Evolutionary conservation across 305 asterid genomes (phyloP).

Genomic region (Plantago rigida): DNA sequence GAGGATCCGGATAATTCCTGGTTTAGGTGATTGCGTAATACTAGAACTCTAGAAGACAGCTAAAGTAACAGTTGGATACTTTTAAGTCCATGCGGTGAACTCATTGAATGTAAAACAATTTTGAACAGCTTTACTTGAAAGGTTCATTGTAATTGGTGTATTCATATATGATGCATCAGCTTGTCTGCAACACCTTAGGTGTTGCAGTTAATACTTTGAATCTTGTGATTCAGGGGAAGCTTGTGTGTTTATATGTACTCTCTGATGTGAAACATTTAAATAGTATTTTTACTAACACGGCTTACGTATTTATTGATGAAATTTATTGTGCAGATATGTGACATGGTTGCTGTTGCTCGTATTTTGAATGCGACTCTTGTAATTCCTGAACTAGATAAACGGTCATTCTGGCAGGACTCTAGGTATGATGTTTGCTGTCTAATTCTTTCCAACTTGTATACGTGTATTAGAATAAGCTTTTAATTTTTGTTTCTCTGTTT

Average conservation of each 20-base stretch:
- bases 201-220: neutral
- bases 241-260: neutral
- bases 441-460: constrained; percentile 8
- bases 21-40: neutral
- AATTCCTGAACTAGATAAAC: constrained; percentile 93
- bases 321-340: constrained; percentile 67
- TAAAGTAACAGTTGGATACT: neutral
- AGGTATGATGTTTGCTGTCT: constrained; percentile 39
- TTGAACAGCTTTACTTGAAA: neutral
- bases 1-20: constrained; percentile 1
- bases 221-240: constrained; percentile 4
- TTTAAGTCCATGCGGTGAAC: neutral
- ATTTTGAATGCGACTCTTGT: constrained; percentile 88
- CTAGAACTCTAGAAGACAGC: neutral
- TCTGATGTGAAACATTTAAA: constrained; percentile 1
- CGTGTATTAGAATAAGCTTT: constrained; percentile 11
- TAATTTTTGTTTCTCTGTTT: constrained; percentile 24
- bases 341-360: constrained; percentile 97
- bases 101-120: neutral
- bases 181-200: constrained; percentile 1
- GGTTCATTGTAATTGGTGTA: neutral
- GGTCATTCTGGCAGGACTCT: constrained; percentile 89
- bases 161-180: too few relatives aligned
- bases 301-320: constrained; percentile 8
- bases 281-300: constrained; percentile 11